A percentile compares a stretch with the other conserved stretches of the same genome.
Evolutionary conservation across 805 yeast genomes (phyloP).

Genomic region (Candida mattraensis): DNA sequence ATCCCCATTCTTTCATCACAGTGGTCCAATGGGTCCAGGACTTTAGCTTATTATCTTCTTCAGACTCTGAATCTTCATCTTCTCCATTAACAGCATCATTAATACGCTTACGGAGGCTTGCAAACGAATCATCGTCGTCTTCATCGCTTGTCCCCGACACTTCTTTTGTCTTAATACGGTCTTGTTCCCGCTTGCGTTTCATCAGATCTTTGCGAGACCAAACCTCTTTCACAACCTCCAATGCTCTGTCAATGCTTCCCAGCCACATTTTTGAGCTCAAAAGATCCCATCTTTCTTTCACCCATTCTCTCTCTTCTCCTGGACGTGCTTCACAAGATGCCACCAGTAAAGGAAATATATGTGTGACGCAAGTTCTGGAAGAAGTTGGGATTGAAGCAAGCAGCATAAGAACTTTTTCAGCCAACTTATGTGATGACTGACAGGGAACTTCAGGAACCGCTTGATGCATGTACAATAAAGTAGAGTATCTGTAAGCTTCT

Average conservation of each 20-base stretch:
- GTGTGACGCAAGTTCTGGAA: slow-evolving; percentile 56
- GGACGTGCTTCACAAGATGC: slow-evolving; percentile 65
- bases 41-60: slow-evolving; percentile 39
- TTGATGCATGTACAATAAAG: slow-evolving; percentile 61
- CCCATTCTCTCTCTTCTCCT: slow-evolving; percentile 63
- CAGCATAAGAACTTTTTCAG: slow-evolving; percentile 58
- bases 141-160: slow-evolving; percentile 13
- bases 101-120: slow-evolving; percentile 26
- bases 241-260: slow-evolving; percentile 64
- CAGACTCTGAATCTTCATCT: slow-evolving; percentile 35
- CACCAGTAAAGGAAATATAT: slow-evolving; percentile 63
- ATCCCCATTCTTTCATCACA: slow-evolving; percentile 74
- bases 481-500: slow-evolving; percentile 63
- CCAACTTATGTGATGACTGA: slow-evolving; percentile 50
- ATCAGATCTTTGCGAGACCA: slow-evolving; percentile 62
- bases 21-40: slow-evolving; percentile 65
- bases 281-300: slow-evolving; percentile 54
- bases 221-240: slow-evolving; percentile 69
- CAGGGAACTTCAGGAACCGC: slow-evolving; percentile 71
- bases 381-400: slow-evolving; percentile 62
- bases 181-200: slow-evolving; percentile 28
- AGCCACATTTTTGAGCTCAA: slow-evolving; percentile 57
- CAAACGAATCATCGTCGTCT: slow-evolving; percentile 22
- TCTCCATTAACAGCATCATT: slow-evolving; percentile 42
- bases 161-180: slow-evolving; percentile 3